Evolutionary conservation across 2,329 filamentous ascomycete genomes (phyloP), one percentile per base, ranked within the genome.

Genomic region (Bipolaris bicolor): DNA sequence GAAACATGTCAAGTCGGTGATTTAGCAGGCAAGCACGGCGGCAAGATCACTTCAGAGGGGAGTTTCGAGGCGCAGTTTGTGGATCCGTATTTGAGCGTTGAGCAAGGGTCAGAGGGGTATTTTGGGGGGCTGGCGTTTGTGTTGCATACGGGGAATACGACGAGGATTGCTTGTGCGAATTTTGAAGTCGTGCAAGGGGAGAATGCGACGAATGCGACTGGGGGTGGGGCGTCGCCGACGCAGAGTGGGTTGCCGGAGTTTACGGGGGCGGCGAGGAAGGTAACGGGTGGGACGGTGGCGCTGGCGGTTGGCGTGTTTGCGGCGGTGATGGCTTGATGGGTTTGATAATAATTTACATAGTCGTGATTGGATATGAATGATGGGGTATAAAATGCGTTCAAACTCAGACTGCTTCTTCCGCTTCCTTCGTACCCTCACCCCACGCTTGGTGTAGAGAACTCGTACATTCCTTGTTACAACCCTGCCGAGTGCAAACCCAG

Each of bases 141-240:
- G 36, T 65, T 86, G 40, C 83, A 86, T 64, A 77, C 70, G 37
- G 70, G 76, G 15, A 82, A 85, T 67, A 79, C 77, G 31, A 81
- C 79, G 11, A 77, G 81, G 54, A 72, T 86, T 61, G 81, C 81
- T 26, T 86, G 84, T 73, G 83, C 81, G 48, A 85, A 84, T 66
- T 84, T 86, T 63, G 71, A 69, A 49, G 54, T 56, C 26, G 49
- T 64, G 2, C 2, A 24, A 7, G 41, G 40, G 33, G 59, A 54
- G 0, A 66, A 63, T 34, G 56, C 49, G 3, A 65, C 61, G 7
- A 34, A 57, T 43, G 44, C 36, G 10, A 53, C 54, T 7, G 29
- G 16, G 49, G 24, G 9, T n/a, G 11, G 45, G 45, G 55, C 55
- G 29, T 52, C 51, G 20, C 16, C 59, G n/a, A 67, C 59, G 3